Base-by-base conservation (phyloP, 805 yeast genomes). In the Tetrapisispora pingtungensis region DNA sequence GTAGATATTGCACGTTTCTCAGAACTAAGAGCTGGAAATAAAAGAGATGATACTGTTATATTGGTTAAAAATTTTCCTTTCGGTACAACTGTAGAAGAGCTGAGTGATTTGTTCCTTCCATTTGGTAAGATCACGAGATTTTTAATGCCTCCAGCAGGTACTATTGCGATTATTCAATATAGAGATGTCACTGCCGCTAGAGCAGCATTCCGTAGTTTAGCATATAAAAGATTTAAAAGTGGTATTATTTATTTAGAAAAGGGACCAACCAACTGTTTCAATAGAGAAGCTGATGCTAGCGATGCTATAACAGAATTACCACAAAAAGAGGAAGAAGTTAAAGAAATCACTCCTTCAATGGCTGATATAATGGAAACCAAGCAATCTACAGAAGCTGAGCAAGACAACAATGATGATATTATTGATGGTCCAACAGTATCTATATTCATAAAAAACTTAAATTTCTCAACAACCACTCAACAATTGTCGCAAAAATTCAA, bases 101-200 rank as follows among this genome's bases (percentile, higher is more conserved):
- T 93, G 27, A 80, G 87, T 19, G 96, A 86, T 49, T 59, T 90
- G 56, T 93, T 93, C 56, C 64, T 81, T 2, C 81, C 80, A 33
- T 79, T 76, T 63, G 98, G 98, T 43, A 82, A 82, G 50, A 57
- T 93, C 24, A 79, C 78, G 50, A 74, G 96, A 53, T 71, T 88
- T 15, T 66, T 93, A 49, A 84, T 93, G 87, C 98, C 98, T 14
- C 96, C 96, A 6, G 84, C 94, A 6, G 97, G 97, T 10, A 88
- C 96, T 0, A 87, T 93, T 55, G 97, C 97, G 12, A 84, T 93
- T 58, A 80, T 93, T 10, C 96, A 90, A 64, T 89, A 80, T 64
- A 72, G 88, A 55, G 90, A 84, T 61, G 67, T 80, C 2, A 82
- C 95, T 13, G 71, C 83, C 37, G 97, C 94, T 2, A 80, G 97